These are phyloP conservation scores for Rubroboletus satanas DNA, from an alignment of 768 basidiomycete species.

Conservation along the genomic window DNA sequence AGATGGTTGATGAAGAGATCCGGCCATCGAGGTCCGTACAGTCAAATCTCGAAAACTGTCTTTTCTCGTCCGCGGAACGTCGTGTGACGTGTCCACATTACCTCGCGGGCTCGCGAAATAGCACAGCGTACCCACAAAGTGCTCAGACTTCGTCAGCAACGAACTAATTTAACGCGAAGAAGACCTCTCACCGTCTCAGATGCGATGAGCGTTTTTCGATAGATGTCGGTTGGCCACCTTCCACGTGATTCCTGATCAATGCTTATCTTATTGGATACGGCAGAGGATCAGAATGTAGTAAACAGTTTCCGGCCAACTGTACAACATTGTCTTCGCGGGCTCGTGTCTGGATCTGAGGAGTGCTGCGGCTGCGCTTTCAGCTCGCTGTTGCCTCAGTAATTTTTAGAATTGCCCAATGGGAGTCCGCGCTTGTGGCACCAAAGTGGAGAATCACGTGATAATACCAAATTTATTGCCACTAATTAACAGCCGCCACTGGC, in stretches of 20 bases:
- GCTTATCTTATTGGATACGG: background rate
- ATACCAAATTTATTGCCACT: slow-evolving; percentile 17
- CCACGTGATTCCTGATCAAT: background rate
- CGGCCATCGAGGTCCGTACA: background rate
- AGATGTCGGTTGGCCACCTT: background rate
- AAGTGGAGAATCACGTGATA: slow-evolving; percentile 21
- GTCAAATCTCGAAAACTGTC: background rate
- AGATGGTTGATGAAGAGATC: slow-evolving; percentile 1
- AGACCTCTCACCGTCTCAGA: background rate
- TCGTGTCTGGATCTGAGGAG: background rate
- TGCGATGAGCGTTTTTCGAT: background rate
- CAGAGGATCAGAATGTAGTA: background rate
- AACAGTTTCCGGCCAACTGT: background rate
- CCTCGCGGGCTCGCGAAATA: background rate
- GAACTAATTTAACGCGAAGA: background rate
- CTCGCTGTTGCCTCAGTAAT: background rate
- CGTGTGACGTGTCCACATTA: background rate
- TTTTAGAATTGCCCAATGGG: background rate
- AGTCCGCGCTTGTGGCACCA: slow-evolving; percentile 30
- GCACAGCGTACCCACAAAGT: background rate
- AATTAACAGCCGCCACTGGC: slow-evolving; percentile 18
- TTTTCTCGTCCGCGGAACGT: background rate
- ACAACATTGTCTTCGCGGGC: background rate
- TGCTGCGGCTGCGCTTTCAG: background rate
- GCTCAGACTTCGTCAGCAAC: background rate